These are phyloP conservation scores for Fusarium sterilihyphosum DNA, from an alignment of 2,329 filamentous ascomycete genomes.

Conservation along the genomic window DNA sequence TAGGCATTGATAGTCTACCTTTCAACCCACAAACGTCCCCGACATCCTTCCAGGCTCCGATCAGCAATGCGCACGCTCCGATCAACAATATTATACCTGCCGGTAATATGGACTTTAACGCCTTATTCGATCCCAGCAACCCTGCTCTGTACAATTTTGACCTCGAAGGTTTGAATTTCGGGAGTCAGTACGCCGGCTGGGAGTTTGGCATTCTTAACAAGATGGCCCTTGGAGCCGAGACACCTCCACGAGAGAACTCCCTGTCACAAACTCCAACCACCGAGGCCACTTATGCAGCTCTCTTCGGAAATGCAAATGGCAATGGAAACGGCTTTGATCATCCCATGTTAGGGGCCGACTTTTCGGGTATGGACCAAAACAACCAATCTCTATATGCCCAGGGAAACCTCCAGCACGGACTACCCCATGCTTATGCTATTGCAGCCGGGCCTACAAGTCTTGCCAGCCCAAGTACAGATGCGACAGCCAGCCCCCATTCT, in stretches of 20 bases:
- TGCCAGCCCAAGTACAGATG: conserved; percentile 72
- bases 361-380: conserved; percentile 61
- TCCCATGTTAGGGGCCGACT: conserved; percentile 61
- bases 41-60: conserved; percentile 71
- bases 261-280: conserved; percentile 53
- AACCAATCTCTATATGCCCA: conserved; percentile 61
- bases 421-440: conserved; percentile 73
- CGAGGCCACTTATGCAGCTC: conserved; percentile 54
- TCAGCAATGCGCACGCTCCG: conserved; percentile 60
- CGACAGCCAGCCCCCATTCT: conserved; percentile 68
- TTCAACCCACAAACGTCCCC: conserved; percentile 78
- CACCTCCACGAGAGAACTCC: conserved; percentile 73
- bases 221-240: conserved; percentile 83
- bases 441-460: conserved; percentile 70
- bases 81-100: conserved; percentile 61
- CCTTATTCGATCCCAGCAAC: conserved; percentile 89
- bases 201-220: conserved; percentile 97
- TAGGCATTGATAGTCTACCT: conserved; percentile 58
- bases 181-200: conserved; percentile 93
- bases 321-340: conserved; percentile 61
- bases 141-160: conserved; percentile 96
- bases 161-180: conserved; percentile 86
- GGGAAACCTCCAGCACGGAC: conserved; percentile 68
- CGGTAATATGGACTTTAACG: conserved; percentile 63
- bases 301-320: conserved; percentile 63